Percentiles rank a stretch among this genome's conserved stretches.
Conservation (phyloP, 2,329 filamentous ascomycete species). For the Penicillium freii region DNA sequence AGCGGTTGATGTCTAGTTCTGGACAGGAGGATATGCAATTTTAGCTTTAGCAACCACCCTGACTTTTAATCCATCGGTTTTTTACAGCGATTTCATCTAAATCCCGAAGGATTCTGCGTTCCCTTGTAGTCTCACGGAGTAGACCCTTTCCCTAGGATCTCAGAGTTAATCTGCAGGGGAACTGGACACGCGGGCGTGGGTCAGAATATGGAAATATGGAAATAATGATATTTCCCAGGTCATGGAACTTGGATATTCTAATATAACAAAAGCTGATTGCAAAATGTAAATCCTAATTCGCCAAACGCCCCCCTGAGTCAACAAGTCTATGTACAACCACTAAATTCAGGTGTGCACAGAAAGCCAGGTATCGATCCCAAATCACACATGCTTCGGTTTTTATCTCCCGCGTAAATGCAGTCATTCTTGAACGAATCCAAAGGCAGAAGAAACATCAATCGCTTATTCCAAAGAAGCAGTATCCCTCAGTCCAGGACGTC, state of each 20-base stretch:
- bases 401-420: conserved; percentile 19
- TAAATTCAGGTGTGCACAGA: conserved; percentile 13
- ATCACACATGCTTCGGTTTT: conserved; percentile 22
- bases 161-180: too few species aligned
- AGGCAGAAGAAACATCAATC: conserved; percentile 6
- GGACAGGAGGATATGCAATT: conserved; percentile 53
- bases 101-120: too few species aligned
- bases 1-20: conserved; percentile 74
- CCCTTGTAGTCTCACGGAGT: too few species aligned
- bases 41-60: too few species aligned
- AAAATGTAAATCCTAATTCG: conserved; percentile 23
- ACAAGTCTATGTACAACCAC: conserved; percentile 37
- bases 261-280: conserved; percentile 7
- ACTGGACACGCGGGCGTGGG: too few species aligned
- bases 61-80: too few species aligned
- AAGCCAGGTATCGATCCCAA: conserved; percentile 18
- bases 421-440: conserved; percentile 2
- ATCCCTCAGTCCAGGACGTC: conserved; percentile 60
- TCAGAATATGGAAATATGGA: not conserved
- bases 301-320: conserved; percentile 31
- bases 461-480: conserved; percentile 66
- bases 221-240: not conserved
- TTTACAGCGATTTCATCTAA: too few species aligned
- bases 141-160: too few species aligned
- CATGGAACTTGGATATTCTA: not conserved